A percentile compares a stretch with the other conserved stretches of the same genome.
These are phyloP conservation scores for Shiraia sp. DNA, from an alignment of 2,329 filamentous ascomycete genomes.

Conservation along the genomic window DNA sequence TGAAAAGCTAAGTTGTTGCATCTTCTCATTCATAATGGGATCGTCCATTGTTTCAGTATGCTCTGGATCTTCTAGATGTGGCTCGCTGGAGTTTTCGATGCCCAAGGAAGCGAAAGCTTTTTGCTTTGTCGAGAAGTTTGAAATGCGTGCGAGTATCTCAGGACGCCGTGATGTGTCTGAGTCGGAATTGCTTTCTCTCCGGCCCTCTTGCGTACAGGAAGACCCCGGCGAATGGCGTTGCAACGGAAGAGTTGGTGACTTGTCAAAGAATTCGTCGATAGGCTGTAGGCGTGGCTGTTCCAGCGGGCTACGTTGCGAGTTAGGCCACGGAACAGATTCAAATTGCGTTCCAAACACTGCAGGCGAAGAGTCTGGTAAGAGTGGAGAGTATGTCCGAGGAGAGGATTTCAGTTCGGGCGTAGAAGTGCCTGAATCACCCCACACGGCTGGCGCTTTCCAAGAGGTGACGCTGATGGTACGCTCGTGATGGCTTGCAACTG, in stretches of 20 bases:
- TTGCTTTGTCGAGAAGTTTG: constrained; percentile 21
- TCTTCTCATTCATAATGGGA: constrained; percentile 21
- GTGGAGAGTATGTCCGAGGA: constrained; percentile 26
- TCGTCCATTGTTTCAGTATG: constrained; percentile 21
- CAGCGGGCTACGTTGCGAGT: no score
- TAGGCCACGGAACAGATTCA: no score
- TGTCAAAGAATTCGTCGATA: no score
- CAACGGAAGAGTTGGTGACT: no score
- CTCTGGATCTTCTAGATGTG: constrained; percentile 13
- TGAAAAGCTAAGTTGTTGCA: constrained; percentile 28
- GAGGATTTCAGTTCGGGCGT: constrained; percentile 5
- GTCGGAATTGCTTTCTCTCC: no score
- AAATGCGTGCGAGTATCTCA: constrained; percentile 4
- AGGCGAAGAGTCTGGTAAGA: constrained; percentile 37
- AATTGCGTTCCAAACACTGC: no score
- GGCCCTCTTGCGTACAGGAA: no score
- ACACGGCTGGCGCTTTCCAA: constrained; percentile 36
- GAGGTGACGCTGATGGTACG: constrained; percentile 12
- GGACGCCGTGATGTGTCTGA: background rate
- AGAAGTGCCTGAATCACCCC: constrained; percentile 17
- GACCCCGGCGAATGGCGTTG: no score
- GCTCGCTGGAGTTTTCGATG: constrained; percentile 16
- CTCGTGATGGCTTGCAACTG: constrained; percentile 6
- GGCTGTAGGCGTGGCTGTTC: no score
- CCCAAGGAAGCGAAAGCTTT: constrained; percentile 28